Conservation (phyloP, 1,284 basidiomycete species). For the Melanopsichium pennsylvanicum region DNA sequence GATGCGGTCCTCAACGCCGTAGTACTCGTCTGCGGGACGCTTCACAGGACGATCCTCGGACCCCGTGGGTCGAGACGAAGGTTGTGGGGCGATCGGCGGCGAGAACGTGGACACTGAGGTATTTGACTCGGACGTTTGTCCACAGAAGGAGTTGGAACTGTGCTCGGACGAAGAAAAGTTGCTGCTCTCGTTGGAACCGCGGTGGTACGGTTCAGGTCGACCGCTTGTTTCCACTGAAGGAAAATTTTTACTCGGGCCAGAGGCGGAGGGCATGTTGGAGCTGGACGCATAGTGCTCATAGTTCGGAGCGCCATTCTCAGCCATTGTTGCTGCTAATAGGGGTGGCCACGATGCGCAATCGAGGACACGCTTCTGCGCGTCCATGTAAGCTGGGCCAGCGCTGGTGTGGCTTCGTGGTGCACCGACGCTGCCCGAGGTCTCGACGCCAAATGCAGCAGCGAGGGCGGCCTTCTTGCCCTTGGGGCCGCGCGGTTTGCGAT, state of each 20-base stretch:
- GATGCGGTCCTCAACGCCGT: slow-evolving; percentile 13
- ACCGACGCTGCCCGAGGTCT: slow-evolving; percentile 18
- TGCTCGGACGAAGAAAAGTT: slow-evolving; percentile 19
- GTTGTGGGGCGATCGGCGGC: slow-evolving; percentile 15
- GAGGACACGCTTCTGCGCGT: slow-evolving; percentile 33
- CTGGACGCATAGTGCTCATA: slow-evolving; percentile 20
- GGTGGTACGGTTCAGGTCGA: slow-evolving; percentile 24
- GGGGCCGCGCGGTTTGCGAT: slow-evolving; percentile 53
- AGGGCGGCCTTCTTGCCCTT: slow-evolving; percentile 51
- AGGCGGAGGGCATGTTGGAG: not conserved
- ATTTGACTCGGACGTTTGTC: slow-evolving; percentile 15
- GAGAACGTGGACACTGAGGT: slow-evolving; percentile 25
- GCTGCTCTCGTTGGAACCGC: slow-evolving; percentile 32
- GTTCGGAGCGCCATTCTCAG: slow-evolving; percentile 5
- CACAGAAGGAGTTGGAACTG: slow-evolving; percentile 14
- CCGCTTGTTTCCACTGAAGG: too few relatives aligned
- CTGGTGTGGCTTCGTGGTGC: slow-evolving; percentile 40
- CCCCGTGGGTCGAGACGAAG: slow-evolving; percentile 22
- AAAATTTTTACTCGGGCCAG: too few relatives aligned
- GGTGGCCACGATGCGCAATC: slow-evolving; percentile 10
- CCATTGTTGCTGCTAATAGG: not conserved
- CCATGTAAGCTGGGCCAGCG: slow-evolving; percentile 45
- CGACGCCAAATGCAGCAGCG: slow-evolving; percentile 32
- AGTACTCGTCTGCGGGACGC: slow-evolving; percentile 14
- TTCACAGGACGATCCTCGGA: slow-evolving; percentile 26